Conservation (phyloP, 306 rosid genomes). For the Vigna angularis region DNA sequence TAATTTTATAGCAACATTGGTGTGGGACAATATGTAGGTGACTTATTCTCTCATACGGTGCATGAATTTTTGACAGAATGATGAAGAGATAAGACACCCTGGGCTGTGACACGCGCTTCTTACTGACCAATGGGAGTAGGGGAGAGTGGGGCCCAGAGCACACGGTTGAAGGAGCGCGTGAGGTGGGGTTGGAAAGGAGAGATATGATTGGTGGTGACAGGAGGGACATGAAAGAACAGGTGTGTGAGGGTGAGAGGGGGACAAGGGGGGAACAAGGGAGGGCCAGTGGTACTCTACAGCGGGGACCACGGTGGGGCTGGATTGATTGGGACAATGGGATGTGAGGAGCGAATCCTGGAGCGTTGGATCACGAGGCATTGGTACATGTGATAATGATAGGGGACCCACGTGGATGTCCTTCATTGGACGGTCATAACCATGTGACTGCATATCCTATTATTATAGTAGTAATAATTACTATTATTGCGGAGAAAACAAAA, state of each 20-base stretch:
- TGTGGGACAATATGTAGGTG: conserved; percentile 53
- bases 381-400: conserved; percentile 53
- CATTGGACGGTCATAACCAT: conserved; percentile 56
- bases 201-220: conserved; percentile 37
- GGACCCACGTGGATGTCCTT: conserved; percentile 57
- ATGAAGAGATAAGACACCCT: conserved; percentile 16
- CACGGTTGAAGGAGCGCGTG: conserved; percentile 44
- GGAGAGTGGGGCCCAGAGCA: conserved; percentile 33
- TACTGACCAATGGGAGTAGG: conserved; percentile 45
- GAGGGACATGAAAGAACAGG: conserved; percentile 47
- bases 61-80: conserved; percentile 44
- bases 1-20: conserved; percentile 50
- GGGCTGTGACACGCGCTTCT: conserved; percentile 49
- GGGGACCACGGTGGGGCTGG: conserved; percentile 58
- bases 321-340: conserved; percentile 40
- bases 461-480: background rate
- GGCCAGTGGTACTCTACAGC: conserved; percentile 44
- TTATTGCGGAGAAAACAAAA: background rate
- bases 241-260: conserved; percentile 50
- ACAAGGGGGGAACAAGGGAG: conserved; percentile 54
- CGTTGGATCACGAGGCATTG: conserved; percentile 49
- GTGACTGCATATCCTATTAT: conserved; percentile 7
- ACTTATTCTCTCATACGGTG: conserved; percentile 48
- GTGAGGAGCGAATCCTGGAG: conserved; percentile 34
- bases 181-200: conserved; percentile 1